phyloP scores from a whole-genome alignment of 2,329 filamentous ascomycete species.

The Pseudocercospora pini-densiflorae region DNA sequence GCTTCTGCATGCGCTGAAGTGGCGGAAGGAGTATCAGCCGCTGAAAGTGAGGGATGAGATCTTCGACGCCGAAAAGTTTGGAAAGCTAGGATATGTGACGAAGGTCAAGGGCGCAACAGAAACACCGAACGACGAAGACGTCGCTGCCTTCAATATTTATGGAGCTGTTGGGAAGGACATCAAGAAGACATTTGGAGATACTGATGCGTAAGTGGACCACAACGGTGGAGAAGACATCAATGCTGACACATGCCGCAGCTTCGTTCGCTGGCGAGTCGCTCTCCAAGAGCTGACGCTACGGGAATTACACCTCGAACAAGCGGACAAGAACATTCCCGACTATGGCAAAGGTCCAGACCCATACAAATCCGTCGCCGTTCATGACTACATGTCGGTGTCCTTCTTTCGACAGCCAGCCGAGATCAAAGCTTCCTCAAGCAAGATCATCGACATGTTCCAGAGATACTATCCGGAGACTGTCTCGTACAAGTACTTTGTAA shows the following conservation, averaged over 20 bases:
- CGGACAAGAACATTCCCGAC: constrained; percentile 72
- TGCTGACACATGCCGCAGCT: constrained; percentile 56
- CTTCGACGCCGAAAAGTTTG: constrained; percentile 73
- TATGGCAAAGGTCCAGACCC: constrained; percentile 70
- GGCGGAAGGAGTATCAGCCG: constrained; percentile 79
- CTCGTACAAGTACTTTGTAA: constrained; percentile 93
- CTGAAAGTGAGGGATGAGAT: constrained; percentile 63
- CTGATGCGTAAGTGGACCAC: constrained; percentile 70
- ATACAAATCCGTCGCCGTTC: constrained; percentile 89
- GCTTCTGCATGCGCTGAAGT: constrained; percentile 76
- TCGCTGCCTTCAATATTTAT: constrained; percentile 94
- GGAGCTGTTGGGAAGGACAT: constrained; percentile 81
- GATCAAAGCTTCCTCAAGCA: constrained; percentile 75
- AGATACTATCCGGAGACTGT: constrained; percentile 89
- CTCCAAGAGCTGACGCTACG: constrained; percentile 86
- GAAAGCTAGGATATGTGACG: constrained; percentile 79
- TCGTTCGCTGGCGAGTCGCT: constrained; percentile 86
- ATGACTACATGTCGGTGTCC: constrained; percentile 87
- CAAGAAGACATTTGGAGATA: constrained; percentile 77
- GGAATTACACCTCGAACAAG: constrained; percentile 71
- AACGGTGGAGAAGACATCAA: neutral
- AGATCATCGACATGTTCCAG: constrained; percentile 81
- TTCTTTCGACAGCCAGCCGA: constrained; percentile 81
- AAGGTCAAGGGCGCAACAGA: constrained; percentile 63
- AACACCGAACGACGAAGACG: constrained; percentile 59